Base-by-base conservation (phyloP, 768 basidiomycete species). In the Termitomyces sp. region DNA sequence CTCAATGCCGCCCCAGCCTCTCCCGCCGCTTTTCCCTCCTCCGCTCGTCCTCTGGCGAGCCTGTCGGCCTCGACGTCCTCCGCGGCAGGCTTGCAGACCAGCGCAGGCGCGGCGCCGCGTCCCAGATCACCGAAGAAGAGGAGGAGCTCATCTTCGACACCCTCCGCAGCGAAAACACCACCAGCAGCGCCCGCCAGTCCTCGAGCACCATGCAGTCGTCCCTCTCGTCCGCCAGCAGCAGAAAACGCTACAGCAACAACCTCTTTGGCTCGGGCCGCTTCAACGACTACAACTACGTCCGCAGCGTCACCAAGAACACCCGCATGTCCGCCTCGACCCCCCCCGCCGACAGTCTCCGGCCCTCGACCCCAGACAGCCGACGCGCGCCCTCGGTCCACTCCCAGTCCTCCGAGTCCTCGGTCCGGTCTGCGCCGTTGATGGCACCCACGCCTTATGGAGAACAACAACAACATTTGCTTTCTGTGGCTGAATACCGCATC, bases 121-220 rank as follows among this genome's bases (percentile, higher is more conserved):
- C 86, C 64, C 84, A 84, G 55, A 82, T 94, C 51, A 80, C 87
- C 53, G 88, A 91, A 72, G 88, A 86, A 65, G 92, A 93, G 68
- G 88, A 92, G 73, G 87, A 87, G 56, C 90, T 93, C 85, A 78
- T 94, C 59, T 72, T 94, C 59, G 85, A 88, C 73, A 86, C 85
- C 15, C 75, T 94, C 56, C 83, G 82, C 53, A 72, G 70, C 55
- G 75, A 76, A 55, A 74, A 69, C 42, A 57, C 68, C 42, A 55
- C 51, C 52, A 50, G 54, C 28, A 70, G 73, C 51, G 63, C 59
- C 45, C 68, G 72, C 31, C 68, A 73, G 55, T 74, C 74, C 8
- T 64, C 65, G 16, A 66, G 50, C 68, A 67, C 77, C 54, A 60
- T 64, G 65, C 71, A 55, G 59, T 81, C 71, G 60, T 76, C 62